These are phyloP conservation scores for Lentinus tigrinus DNA, from an alignment of 768 basidiomycete genomes.

Conservation along the genomic window DNA sequence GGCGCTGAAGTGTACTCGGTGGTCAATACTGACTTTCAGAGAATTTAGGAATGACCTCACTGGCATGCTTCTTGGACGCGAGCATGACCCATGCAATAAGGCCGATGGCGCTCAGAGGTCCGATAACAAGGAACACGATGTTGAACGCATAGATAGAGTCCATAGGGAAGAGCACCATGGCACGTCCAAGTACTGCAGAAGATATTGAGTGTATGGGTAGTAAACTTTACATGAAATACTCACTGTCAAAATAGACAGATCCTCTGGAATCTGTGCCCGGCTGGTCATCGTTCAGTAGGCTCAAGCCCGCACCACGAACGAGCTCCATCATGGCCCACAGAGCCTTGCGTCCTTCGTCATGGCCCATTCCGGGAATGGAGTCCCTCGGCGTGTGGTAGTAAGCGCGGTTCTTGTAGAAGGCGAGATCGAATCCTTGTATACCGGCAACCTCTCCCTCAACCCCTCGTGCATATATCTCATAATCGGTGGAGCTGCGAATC, in stretches of 20 bases:
- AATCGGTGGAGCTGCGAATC: constrained; percentile 74
- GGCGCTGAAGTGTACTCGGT: constrained; percentile 6
- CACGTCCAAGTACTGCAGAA: constrained; percentile 54
- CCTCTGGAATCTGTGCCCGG: constrained; percentile 25
- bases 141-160: constrained; percentile 52
- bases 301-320: constrained; percentile 51
- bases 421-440: constrained; percentile 73
- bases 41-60: neutral
- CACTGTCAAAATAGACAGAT: constrained; percentile 74
- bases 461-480: constrained; percentile 56
- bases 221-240: constrained; percentile 22
- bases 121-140: constrained; percentile 58
- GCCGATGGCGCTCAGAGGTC: constrained; percentile 53
- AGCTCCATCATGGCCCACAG: constrained; percentile 83
- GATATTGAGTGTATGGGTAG: neutral
- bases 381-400: constrained; percentile 79
- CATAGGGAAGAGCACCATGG: constrained; percentile 56
- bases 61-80: constrained; percentile 20
- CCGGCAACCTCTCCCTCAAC: constrained; percentile 33
- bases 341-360: constrained; percentile 49
- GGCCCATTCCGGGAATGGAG: constrained; percentile 52
- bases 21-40: neutral
- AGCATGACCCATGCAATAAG: constrained; percentile 39
- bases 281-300: constrained; percentile 45
- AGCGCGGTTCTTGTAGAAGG: constrained; percentile 74